Evolutionary conservation across 2,329 filamentous ascomycete genomes (phyloP).

Genomic region (Alternaria viburni): DNA sequence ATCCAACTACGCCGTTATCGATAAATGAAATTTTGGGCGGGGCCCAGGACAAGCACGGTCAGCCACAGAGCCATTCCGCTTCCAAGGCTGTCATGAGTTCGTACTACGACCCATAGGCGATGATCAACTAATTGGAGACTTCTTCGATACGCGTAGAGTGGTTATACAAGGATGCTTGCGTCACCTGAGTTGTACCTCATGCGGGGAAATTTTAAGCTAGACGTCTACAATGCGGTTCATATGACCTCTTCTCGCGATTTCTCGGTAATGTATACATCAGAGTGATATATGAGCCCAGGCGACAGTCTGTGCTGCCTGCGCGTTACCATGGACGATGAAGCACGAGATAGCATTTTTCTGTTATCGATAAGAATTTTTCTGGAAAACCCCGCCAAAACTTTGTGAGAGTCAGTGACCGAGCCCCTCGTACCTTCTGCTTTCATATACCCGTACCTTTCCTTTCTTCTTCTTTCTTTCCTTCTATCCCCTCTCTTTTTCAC

Average conservation of each 20-base stretch:
- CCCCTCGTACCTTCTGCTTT: slow-evolving; percentile 8
- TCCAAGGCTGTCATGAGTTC: neutral
- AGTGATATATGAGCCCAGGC: neutral
- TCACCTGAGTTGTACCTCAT: neutral
- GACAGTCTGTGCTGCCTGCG: neutral
- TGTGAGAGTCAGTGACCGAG: slow-evolving; percentile 26
- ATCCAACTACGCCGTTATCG: neutral
- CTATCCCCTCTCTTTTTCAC: slow-evolving; percentile 10
- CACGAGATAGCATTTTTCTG: neutral
- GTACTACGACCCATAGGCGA: neutral
- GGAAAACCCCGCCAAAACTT: slow-evolving; percentile 7
- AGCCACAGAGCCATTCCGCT: neutral
- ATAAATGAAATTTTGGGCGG: slow-evolving; percentile 13
- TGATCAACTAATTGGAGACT: neutral
- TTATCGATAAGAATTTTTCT: slow-evolving; percentile 15
- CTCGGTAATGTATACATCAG: neutral
- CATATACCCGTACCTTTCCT: slow-evolving; percentile 10
- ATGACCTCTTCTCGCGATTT: neutral
- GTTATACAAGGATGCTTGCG: neutral
- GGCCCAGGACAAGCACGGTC: neutral
- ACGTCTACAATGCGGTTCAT: neutral
- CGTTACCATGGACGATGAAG: neutral
- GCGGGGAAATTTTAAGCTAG: neutral
- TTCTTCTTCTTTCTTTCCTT: slow-evolving; percentile 5
- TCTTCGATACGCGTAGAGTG: no score